Conservation (phyloP, 2,329 filamentous ascomycete genomes). For the Stachybotrys elegans region DNA sequence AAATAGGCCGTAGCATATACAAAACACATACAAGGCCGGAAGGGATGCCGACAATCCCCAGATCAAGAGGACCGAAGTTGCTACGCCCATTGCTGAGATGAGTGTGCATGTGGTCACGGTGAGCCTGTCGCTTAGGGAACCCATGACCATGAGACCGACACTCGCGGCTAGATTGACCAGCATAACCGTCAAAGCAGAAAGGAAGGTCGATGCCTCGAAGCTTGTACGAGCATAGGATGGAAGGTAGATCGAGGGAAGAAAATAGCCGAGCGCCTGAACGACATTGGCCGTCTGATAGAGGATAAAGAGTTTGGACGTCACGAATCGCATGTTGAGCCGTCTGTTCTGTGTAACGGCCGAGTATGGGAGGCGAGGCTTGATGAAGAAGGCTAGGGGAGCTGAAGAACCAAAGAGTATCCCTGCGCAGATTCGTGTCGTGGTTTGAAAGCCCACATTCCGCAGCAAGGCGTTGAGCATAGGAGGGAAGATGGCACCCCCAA, state of each 20-base stretch:
- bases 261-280: conserved; percentile 52
- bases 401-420: conserved; percentile 40
- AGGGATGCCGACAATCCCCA: conserved; percentile 51
- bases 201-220: conserved; percentile 37
- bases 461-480: conserved; percentile 44
- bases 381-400: conserved; percentile 44
- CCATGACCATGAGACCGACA: conserved; percentile 47
- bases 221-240: conserved; percentile 44
- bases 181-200: conserved; percentile 47
- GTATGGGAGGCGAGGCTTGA: conserved; percentile 44
- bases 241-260: conserved; percentile 54
- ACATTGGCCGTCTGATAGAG: conserved; percentile 51
- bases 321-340: conserved; percentile 37
- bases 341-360: conserved; percentile 20
- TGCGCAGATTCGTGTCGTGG: conserved; percentile 39
- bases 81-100: conserved; percentile 48
- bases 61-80: conserved; percentile 47
- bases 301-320: conserved; percentile 44
- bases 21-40: conserved; percentile 50
- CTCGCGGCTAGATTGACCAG: conserved; percentile 52
- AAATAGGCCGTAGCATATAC: conserved; percentile 59
- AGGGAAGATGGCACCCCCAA: conserved; percentile 40
- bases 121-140: conserved; percentile 44
- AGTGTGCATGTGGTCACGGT: conserved; percentile 43
- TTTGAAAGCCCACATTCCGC: conserved; percentile 35